Conservation (phyloP, 1,284 basidiomycete genomes). For the Amylostereum areolatum region DNA sequence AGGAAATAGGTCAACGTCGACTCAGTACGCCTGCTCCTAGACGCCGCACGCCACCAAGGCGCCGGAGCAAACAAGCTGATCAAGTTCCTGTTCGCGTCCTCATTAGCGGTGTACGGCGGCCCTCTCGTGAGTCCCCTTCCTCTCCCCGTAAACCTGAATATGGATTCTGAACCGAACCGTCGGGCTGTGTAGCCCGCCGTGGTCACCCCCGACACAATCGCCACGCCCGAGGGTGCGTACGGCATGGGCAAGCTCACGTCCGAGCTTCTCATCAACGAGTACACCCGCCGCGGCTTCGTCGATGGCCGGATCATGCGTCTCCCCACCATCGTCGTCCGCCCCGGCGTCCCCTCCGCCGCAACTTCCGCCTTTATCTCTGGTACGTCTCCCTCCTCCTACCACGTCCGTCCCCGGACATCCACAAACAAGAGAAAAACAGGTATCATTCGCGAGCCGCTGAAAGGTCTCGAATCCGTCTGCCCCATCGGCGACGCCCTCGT, state of each 20-base stretch:
- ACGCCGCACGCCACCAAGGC: constrained; percentile 37
- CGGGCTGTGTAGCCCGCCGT: constrained; percentile 32
- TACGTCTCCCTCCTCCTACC: constrained; percentile 12
- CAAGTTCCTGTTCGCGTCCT: constrained; percentile 58
- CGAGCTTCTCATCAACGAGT: constrained; percentile 63
- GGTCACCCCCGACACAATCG: constrained; percentile 43
- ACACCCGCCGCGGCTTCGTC: constrained; percentile 53
- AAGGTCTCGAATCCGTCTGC: constrained; percentile 44
- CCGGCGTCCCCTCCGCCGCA: constrained; percentile 51
- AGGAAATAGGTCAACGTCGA: constrained; percentile 52
- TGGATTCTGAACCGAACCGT: neutral
- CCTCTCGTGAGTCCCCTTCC: constrained; percentile 33
- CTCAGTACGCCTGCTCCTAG: constrained; percentile 47
- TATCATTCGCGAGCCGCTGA: constrained; percentile 58
- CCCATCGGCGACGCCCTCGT: constrained; percentile 43
- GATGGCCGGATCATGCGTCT: constrained; percentile 59
- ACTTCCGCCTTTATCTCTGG: constrained; percentile 56
- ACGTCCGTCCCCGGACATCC: neutral
- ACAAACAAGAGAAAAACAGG: constrained; percentile 21
- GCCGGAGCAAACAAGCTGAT: constrained; percentile 26
- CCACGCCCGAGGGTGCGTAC: constrained; percentile 53
- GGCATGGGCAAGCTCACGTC: constrained; percentile 52
- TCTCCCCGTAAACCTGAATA: neutral
- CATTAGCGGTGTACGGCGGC: constrained; percentile 60
- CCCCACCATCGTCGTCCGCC: constrained; percentile 56